phyloP scores from a whole-genome alignment of 805 yeast genomes.

The Lachancea quebecensis region DNA sequence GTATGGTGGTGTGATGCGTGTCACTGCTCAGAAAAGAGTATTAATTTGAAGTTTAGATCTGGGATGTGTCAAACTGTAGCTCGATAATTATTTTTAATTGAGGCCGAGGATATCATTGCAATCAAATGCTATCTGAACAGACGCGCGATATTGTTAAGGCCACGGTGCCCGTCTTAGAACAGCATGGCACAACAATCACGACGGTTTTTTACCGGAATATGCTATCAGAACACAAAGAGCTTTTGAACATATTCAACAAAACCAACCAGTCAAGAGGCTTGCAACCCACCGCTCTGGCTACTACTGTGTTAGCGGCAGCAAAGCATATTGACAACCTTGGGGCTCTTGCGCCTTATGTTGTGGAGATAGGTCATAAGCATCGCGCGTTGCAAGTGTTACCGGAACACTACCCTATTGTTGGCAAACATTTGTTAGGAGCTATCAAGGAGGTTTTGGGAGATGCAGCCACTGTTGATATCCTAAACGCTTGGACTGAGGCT shows the following conservation, averaged over 20 bases:
- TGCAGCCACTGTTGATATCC: slow-evolving; percentile 51
- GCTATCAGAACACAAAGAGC: slow-evolving; percentile 48
- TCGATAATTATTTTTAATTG: not conserved
- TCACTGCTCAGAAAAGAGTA: too few relatives aligned
- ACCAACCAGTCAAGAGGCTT: slow-evolving; percentile 46
- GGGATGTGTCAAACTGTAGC: not conserved
- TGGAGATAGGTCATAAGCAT: slow-evolving; percentile 58
- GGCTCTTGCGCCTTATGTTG: slow-evolving; percentile 46
- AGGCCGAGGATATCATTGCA: too few relatives aligned
- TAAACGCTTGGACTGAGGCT: slow-evolving; percentile 61
- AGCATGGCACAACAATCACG: slow-evolving; percentile 49
- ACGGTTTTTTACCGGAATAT: slow-evolving; percentile 47
- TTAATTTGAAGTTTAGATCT: not conserved
- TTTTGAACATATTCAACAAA: slow-evolving; percentile 54
- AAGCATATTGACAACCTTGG: slow-evolving; percentile 52
- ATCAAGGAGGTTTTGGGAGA: slow-evolving; percentile 49
- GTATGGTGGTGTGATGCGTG: too few relatives aligned
- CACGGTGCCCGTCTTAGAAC: slow-evolving; percentile 50
- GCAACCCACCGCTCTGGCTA: slow-evolving; percentile 62
- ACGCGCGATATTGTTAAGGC: slow-evolving; percentile 37
- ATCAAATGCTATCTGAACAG: slow-evolving; percentile 26
- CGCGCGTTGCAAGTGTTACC: slow-evolving; percentile 56
- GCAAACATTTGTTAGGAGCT: slow-evolving; percentile 47
- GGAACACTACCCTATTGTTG: slow-evolving; percentile 63
- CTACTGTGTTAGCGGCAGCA: slow-evolving; percentile 55